Percentiles rank a stretch among this genome's conserved stretches.
These are phyloP conservation scores for Alternaria triticina DNA, from an alignment of 2,329 filamentous ascomycete species.

Conservation along the genomic window DNA sequence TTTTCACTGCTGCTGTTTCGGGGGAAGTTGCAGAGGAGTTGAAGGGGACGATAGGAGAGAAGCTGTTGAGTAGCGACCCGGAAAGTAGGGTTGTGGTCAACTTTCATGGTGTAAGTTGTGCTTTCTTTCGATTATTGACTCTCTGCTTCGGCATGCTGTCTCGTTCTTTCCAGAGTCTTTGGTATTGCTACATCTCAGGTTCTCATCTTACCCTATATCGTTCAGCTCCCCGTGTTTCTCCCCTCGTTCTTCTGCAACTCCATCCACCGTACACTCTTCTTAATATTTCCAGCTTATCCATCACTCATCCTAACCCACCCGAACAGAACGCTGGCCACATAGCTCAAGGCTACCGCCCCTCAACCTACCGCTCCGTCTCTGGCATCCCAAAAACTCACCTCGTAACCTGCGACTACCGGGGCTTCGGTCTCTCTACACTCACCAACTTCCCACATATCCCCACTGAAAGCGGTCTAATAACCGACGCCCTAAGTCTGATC, in stretches of 20 bases:
- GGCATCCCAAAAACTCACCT: constrained; percentile 75
- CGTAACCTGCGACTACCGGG: constrained; percentile 88
- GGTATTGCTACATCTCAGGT: not conserved
- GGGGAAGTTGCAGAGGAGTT: constrained; percentile 56
- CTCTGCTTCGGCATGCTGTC: not conserved
- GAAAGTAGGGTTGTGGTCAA: constrained; percentile 62
- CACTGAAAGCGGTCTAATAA: constrained; percentile 79
- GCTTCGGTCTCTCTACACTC: constrained; percentile 84
- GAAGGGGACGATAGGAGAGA: constrained; percentile 56
- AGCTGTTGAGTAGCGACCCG: constrained; percentile 57
- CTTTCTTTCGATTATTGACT: not conserved
- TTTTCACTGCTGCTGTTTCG: constrained; percentile 47
- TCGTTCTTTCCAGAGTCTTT: not conserved
- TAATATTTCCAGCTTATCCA: constrained; percentile 20
- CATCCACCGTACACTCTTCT: not conserved
- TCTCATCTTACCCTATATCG: not conserved
- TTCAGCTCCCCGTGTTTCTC: too few species aligned
- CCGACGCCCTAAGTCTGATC: constrained; percentile 75
- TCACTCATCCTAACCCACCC: not conserved
- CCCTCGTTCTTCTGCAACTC: not conserved
- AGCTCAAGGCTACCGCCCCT: constrained; percentile 76
- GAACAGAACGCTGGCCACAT: constrained; percentile 82
- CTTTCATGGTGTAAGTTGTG: constrained; percentile 66
- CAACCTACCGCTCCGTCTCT: constrained; percentile 78
- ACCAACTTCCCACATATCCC: constrained; percentile 57